Percentiles rank a stretch among this genome's conserved stretches.
phyloP scores from a whole-genome alignment of 768 basidiomycete species.

The Royoungia palumana region DNA sequence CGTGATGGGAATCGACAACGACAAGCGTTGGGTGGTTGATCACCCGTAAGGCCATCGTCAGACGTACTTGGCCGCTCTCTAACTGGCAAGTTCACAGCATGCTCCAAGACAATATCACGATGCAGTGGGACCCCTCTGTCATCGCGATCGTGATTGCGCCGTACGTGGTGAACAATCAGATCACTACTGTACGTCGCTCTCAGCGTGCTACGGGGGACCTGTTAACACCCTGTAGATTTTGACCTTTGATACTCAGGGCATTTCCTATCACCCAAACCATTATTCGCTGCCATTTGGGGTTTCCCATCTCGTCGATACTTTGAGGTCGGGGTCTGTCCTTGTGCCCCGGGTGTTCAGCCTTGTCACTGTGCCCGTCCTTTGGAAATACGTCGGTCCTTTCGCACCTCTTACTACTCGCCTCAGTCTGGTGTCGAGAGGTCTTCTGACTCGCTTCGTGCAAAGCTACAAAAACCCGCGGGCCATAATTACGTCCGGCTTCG shows the following conservation, averaged over 20 bases:
- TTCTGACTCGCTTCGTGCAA: slow-evolving; percentile 4
- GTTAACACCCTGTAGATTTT: slow-evolving; percentile 53
- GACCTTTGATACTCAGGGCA: slow-evolving; percentile 75
- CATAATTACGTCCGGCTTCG: slow-evolving; percentile 55
- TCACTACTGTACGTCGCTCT: slow-evolving; percentile 52
- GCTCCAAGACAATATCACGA: slow-evolving; percentile 72
- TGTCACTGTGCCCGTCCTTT: slow-evolving; percentile 48
- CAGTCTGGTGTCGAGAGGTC: slow-evolving; percentile 26
- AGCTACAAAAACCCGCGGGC: slow-evolving; percentile 1
- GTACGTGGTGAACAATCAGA: slow-evolving; percentile 56
- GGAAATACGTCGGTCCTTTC: slow-evolving; percentile 64
- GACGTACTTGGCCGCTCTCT: slow-evolving; percentile 8
- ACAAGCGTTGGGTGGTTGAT: slow-evolving; percentile 59
- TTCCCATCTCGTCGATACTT: slow-evolving; percentile 39
- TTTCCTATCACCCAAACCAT: slow-evolving; percentile 90
- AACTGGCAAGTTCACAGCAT: slow-evolving; percentile 38
- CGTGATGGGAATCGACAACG: slow-evolving; percentile 57
- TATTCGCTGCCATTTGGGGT: slow-evolving; percentile 61
- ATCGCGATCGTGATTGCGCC: slow-evolving; percentile 58
- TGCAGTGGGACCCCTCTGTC: slow-evolving; percentile 56
- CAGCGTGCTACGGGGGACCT: neutral
- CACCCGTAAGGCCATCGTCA: slow-evolving; percentile 55
- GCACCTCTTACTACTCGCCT: slow-evolving; percentile 50
- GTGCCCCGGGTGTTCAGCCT: slow-evolving; percentile 54
- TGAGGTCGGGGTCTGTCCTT: slow-evolving; percentile 24